Conservation (phyloP, 2,329 filamentous ascomycete species). For the Talaromyces sp. region DNA sequence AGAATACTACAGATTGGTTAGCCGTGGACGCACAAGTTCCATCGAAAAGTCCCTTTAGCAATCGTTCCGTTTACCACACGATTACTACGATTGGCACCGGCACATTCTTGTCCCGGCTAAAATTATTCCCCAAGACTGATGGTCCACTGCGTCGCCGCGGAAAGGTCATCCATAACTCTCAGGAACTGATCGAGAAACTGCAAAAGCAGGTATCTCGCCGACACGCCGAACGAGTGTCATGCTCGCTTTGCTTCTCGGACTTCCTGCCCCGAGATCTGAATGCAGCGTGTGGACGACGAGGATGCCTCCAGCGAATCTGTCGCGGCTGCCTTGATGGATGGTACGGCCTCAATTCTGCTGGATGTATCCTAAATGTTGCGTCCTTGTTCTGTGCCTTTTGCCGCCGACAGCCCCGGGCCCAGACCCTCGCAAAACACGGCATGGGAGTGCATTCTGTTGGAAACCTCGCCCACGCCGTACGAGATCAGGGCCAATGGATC, state of each 20-base stretch:
- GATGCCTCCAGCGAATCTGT: background rate
- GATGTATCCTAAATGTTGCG: background rate
- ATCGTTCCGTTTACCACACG: background rate
- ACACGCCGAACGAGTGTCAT: background rate
- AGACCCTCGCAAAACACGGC: background rate
- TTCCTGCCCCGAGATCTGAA: background rate
- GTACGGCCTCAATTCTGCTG: background rate
- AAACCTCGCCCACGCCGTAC: background rate
- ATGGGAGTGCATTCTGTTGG: background rate
- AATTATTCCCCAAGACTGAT: background rate
- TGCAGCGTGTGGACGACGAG: background rate
- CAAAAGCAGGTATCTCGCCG: background rate
- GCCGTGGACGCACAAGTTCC: constrained; percentile 35
- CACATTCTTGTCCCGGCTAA: background rate
- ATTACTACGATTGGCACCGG: background rate
- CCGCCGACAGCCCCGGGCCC: background rate
- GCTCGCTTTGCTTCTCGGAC: background rate
- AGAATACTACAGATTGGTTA: constrained; percentile 43
- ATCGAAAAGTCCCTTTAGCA: background rate
- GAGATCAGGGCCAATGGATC: background rate
- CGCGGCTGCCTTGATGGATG: background rate
- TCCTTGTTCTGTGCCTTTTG: background rate
- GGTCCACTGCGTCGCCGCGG: background rate
- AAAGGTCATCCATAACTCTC: background rate
- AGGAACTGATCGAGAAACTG: background rate